phyloP scores from a whole-genome alignment of 2,329 filamentous ascomycete species.

The Cordyceps tenuipes region DNA sequence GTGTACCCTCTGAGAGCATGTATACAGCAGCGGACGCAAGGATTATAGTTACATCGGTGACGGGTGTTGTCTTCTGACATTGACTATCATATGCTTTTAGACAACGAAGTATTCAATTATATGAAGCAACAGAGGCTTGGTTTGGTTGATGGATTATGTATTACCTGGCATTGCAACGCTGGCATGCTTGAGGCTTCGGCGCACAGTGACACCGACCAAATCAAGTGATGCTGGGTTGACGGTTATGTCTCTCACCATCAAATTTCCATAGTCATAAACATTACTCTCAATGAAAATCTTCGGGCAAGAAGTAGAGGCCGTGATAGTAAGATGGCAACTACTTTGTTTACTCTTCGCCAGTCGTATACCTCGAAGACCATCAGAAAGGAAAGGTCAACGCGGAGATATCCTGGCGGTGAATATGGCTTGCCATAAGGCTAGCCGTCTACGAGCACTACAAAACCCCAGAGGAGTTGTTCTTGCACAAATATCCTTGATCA shows the following conservation, averaged over 20 bases:
- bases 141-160: slow-evolving; percentile 9
- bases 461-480: not conserved
- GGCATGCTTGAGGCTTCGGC: not conserved
- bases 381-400: slow-evolving; percentile 55
- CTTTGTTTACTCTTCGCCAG: slow-evolving; percentile 71
- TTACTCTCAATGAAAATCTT: slow-evolving; percentile 65
- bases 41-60: not conserved
- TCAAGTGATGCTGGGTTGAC: not conserved
- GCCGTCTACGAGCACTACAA: not conserved
- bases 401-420: slow-evolving; percentile 77
- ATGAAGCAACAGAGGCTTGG: slow-evolving; percentile 9
- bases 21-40: not conserved
- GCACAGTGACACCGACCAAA: not conserved
- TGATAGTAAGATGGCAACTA: slow-evolving; percentile 36
- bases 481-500: not conserved
- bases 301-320: slow-evolving; percentile 57
- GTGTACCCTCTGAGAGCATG: not conserved
- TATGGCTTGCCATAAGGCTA: not conserved
- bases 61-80: not conserved
- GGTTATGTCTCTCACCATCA: slow-evolving; percentile 71
- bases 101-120: not conserved
- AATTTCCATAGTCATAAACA: slow-evolving; percentile 63
- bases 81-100: slow-evolving; percentile 1
- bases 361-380: slow-evolving; percentile 90
- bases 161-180: not conserved